Base-by-base conservation (phyloP, 1,139 yeast genomes). In the Suzukiozyma palmioleophila region DNA sequence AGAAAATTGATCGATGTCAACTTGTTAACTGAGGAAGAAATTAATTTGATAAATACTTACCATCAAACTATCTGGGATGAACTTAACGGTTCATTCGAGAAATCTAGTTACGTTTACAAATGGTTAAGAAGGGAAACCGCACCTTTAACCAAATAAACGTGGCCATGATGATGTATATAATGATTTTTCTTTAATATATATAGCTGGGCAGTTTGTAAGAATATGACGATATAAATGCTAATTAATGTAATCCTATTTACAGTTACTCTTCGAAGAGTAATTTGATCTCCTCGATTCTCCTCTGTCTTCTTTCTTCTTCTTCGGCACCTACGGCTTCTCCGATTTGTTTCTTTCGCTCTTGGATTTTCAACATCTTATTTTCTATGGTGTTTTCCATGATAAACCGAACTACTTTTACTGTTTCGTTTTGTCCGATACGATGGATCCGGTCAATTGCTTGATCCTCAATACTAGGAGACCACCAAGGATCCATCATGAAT, bases 401-500 rank as follows among this genome's bases (percentile, higher is more conserved):
- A 52, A 90, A 89, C 44, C 97, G 64, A 1, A 79, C 69, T 13
- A 92, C 92, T 45, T 77, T 79, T 15, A 92, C 97, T 30, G 74
- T 73, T 28, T 73, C 77, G 12, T 66, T 67, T 57, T 92, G 97
- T 0, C 97, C 97, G 58, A 92, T 85, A 48, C 97, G 73, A 56
- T 92, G 97, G 22, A 92, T 77, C 53, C 97, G 76, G 60, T 92
- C 97, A 48, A 92, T 88, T 0, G 97, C 97, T 60, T 92, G 97
- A 33, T 87, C 88, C 54, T 92, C 97, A 32, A 87, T 80, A 41
- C 96, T 88, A 33, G 88, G 95, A 21, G 94, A 85, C 97, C 97
- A 92, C 95, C 96, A 92, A 0, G 97, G 97, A 54, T 92, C 97
- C 90, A 92, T 85, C 77, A 92, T 73, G 53, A 82, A 89, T 8